Conservation (phyloP, 768 basidiomycete genomes). For the Tephrocybe rancida region DNA sequence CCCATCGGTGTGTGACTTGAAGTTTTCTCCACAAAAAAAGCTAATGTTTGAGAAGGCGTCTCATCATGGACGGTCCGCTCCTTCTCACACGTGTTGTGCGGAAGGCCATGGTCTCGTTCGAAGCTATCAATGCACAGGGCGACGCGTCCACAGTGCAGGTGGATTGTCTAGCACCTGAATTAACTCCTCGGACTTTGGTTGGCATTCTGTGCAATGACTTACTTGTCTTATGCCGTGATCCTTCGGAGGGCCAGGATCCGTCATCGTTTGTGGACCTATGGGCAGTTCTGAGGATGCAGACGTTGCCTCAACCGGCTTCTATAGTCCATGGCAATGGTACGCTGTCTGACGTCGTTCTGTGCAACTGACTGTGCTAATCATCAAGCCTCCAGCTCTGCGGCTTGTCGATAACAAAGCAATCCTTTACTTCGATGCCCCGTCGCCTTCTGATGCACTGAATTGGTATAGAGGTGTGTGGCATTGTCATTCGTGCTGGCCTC, state of each 20-base stretch:
- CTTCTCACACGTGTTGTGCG: constrained; percentile 89
- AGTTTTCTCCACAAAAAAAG: constrained; percentile 1
- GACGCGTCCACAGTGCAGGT: constrained; percentile 84
- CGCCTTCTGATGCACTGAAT: constrained; percentile 82
- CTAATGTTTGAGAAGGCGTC: constrained; percentile 52
- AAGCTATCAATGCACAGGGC: constrained; percentile 76
- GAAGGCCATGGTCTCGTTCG: constrained; percentile 80
- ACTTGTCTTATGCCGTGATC: constrained; percentile 88
- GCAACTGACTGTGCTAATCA: neutral
- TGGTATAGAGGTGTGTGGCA: constrained; percentile 80
- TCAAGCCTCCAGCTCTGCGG: constrained; percentile 59
- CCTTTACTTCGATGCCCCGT: constrained; percentile 84
- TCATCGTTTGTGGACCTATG: constrained; percentile 84
- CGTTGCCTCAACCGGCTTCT: constrained; percentile 85
- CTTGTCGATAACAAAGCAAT: constrained; percentile 93
- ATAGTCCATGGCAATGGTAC: constrained; percentile 86
- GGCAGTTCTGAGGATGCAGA: constrained; percentile 96
- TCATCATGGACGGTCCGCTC: constrained; percentile 91
- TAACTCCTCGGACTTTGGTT: constrained; percentile 76
- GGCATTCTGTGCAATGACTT: constrained; percentile 93
- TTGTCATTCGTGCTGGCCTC: neutral
- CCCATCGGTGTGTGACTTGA: constrained; percentile 71
- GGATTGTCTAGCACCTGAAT: constrained; percentile 86
- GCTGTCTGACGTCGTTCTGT: constrained; percentile 2
- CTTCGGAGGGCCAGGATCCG: constrained; percentile 78